Evolutionary conservation across 2,329 filamentous ascomycete genomes (phyloP), one percentile per base, ranked within the genome.

Genomic region (Neonectria neomacrospora): DNA sequence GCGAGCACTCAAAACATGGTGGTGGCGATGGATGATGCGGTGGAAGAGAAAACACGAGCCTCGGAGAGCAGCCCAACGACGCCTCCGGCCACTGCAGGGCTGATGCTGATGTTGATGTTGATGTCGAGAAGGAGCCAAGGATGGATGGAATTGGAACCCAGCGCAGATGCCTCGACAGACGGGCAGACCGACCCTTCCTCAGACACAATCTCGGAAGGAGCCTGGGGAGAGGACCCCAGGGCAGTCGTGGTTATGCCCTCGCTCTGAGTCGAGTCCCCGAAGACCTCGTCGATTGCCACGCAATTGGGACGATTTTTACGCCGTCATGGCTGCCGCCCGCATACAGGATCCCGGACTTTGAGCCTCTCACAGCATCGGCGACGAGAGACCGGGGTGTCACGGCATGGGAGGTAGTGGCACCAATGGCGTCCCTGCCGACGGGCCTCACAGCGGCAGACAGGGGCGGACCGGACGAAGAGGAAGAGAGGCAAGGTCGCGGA

Each of bases 1-100:
- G 53, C 37, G 58, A 69, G 58, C 67, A 71, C 72, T 78, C 79
- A 79, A 79, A 77, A 74, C 80, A 82, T 82, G 73, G 61, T 55
- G 61, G 58, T 48, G 51, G 54, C 58, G 64, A 77, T 80, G 73
- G 67, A 75, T 72, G 73, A 73, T 72, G 70, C 70, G 71, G 54
- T 66, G 63, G 63, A 70, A 70, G 63, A 68, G 45, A 51, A 55
- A 53, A 61, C 60, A 60, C 51, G 16, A 65, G 54, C n/a, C 34
- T 14, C 20, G 30, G 45, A 39, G 22, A 32, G 58, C 39, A 57
- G 26, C 54, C 28, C 54, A 14, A 23, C 16, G 47, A 48, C 32
- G 26, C 48, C 47, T n/a, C 34, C 5, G 68, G 34, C 32, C 39
- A 55, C 20, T 14, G 16, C n/a, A 14, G 34, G 34, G 16, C 34